Conservation (phyloP, 768 basidiomycete species). For the Gyrodon lividus region DNA sequence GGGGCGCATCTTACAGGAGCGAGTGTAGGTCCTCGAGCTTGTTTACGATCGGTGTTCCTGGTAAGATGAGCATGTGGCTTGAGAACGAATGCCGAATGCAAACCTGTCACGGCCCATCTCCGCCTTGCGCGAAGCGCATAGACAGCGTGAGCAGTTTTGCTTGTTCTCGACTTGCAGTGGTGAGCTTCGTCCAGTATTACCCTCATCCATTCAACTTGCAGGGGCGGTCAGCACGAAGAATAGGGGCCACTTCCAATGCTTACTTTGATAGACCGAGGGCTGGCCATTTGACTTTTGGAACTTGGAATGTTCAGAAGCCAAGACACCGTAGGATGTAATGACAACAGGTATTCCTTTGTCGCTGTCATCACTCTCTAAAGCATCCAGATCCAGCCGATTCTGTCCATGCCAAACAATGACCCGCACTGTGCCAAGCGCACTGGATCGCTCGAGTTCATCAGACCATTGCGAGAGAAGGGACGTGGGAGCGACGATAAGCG, state of each 20-base stretch:
- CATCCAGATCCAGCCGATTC: conserved; percentile 72
- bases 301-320: conserved; percentile 86
- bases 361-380: conserved; percentile 52
- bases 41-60: conserved; percentile 94
- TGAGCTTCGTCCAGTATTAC: conserved; percentile 94
- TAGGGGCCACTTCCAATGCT: conserved; percentile 16
- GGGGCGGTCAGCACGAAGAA: conserved; percentile 8
- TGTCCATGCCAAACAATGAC: conserved; percentile 86
- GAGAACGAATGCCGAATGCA: conserved; percentile 1
- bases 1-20: conserved; percentile 56
- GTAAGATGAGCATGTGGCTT: not conserved
- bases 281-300: conserved; percentile 49
- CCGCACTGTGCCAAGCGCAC: conserved; percentile 63
- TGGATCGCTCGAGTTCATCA: conserved; percentile 86
- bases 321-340: conserved; percentile 87
- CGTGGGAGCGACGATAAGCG: conserved; percentile 90
- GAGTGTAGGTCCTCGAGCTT: conserved; percentile 90
- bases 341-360: conserved; percentile 67
- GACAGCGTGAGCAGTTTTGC: conserved; percentile 85
- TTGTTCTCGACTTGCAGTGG: conserved; percentile 86
- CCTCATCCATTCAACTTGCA: conserved; percentile 73
- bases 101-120: conserved; percentile 89
- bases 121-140: conserved; percentile 78
- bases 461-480: conserved; percentile 91
- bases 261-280: conserved; percentile 73